Percentiles rank a stretch among this genome's conserved stretches.
Evolutionary conservation across 148 eudicot species (phyloP).

Genomic region (Mesembryanthemum crystallinum): DNA sequence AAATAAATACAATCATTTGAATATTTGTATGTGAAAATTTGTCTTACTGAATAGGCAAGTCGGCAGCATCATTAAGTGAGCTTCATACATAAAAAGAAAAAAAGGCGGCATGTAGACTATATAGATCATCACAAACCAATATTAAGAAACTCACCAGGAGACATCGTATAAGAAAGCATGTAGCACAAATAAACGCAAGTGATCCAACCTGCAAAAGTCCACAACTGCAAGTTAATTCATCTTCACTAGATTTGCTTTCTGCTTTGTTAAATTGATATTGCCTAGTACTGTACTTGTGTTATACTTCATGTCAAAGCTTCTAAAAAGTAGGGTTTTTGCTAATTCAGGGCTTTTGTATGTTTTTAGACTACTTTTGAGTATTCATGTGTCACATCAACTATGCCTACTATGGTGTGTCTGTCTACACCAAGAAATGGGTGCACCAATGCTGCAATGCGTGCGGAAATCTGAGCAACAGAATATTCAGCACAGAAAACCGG

Average conservation of each 20-base stretch:
- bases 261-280: no score
- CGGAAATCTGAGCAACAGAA: no score
- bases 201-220: slow-evolving; percentile 73
- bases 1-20: background rate
- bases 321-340: no score
- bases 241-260: no score
- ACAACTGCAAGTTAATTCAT: background rate
- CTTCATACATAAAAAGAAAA: background rate
- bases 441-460: no score
- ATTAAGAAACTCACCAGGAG: slow-evolving; percentile 56
- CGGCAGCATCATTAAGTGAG: background rate
- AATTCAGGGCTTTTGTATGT: no score
- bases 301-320: no score
- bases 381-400: no score
- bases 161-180: slow-evolving; percentile 76
- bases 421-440: no score
- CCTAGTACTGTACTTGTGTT: no score
- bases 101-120: background rate
- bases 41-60: no score
- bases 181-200: slow-evolving; percentile 71
- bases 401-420: no score
- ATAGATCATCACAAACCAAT: background rate
- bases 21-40: background rate
- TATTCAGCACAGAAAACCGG: background rate
- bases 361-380: background rate